Base-by-base conservation (phyloP, 257 asterid species). In the Capsicum baccatum region DNA sequence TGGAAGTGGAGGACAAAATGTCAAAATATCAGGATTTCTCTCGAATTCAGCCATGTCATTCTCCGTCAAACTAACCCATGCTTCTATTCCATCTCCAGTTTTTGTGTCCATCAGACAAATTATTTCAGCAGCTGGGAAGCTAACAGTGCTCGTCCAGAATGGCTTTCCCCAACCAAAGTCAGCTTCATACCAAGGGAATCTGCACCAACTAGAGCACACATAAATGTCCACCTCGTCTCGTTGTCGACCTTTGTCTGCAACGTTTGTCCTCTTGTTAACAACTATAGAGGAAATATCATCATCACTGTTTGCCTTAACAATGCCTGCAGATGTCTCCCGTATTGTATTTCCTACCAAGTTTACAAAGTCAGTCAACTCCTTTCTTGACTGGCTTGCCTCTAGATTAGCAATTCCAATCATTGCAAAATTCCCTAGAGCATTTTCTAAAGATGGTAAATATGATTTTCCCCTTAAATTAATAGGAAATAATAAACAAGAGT, bases 161-260 rank as follows among this genome's bases (percentile, higher is more conserved):
- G 91, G 91, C 62, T 83, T 86, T 21, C 90, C 90, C 91, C 91
- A 88, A 19, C 91, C 91, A 39, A 89, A 90, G 83, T 90, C 93
- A 1, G 78, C 85, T 37, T 83, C 87, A 62, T 84, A 58, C 50
- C 83, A 21, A 8, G 85, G 83, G 26, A 87, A 79, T 81, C 84
- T 86, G 19, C 88, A 89, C 91, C 86, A 83, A 67, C 90, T 87
- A 14, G 62, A 70, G 70, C 86, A 84, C 37, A 58, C 9, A n/a
- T 82, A 10, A 8, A 50, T 9, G 39, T 84, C 84, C 48, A 48
- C 42, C 50, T 63, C 86, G 3, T 50, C 39, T 21, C 0, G 0
- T 19, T 60, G 67, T 0, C 58, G 15, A 54, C 9, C 0, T 60
- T 8, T 48, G 54, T 48, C 11, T 48, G 8, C 11, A 48, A 48